These are phyloP conservation scores for Dissophora ornata DNA, from an alignment of 192 early-diverging fungal species.

Conservation along the genomic window DNA sequence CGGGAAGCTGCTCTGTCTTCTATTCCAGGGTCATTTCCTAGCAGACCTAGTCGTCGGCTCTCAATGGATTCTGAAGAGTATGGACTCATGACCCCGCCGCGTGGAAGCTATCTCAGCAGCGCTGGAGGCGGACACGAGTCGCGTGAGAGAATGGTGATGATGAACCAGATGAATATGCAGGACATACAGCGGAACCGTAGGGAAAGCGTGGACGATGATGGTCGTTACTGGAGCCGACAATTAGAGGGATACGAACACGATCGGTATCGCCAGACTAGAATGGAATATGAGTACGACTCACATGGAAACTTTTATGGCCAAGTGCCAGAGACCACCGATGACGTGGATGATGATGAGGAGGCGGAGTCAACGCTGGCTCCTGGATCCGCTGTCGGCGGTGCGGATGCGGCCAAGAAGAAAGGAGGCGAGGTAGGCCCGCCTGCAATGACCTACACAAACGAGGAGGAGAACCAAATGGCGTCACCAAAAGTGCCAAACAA, in stretches of 20 bases:
- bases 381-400: conserved; percentile 12
- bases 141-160: conserved; percentile 26
- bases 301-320: conserved; percentile 23
- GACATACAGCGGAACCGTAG: background rate
- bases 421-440: background rate
- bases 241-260: conserved; percentile 28
- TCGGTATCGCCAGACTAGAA: conserved; percentile 16
- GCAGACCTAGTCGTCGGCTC: background rate
- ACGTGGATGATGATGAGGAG: conserved; percentile 25
- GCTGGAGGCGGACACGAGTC: conserved; percentile 19
- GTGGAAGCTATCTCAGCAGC: conserved; percentile 17
- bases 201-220: conserved; percentile 18
- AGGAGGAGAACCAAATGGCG: conserved; percentile 6
- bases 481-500: conserved; percentile 22
- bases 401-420: background rate
- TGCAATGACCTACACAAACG: background rate
- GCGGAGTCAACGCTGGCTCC: conserved; percentile 43
- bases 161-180: conserved; percentile 29
- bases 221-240: conserved; percentile 34
- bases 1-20: conserved; percentile 6
- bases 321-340: conserved; percentile 27
- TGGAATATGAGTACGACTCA: conserved; percentile 15
- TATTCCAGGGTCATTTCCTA: conserved; percentile 20
- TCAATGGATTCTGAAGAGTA: conserved; percentile 42
- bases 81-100: conserved; percentile 14